A percentile compares a stretch with the other conserved stretches of the same genome.
phyloP scores from a whole-genome alignment of 1,284 basidiomycete species.

The Takashimella koratensis region DNA sequence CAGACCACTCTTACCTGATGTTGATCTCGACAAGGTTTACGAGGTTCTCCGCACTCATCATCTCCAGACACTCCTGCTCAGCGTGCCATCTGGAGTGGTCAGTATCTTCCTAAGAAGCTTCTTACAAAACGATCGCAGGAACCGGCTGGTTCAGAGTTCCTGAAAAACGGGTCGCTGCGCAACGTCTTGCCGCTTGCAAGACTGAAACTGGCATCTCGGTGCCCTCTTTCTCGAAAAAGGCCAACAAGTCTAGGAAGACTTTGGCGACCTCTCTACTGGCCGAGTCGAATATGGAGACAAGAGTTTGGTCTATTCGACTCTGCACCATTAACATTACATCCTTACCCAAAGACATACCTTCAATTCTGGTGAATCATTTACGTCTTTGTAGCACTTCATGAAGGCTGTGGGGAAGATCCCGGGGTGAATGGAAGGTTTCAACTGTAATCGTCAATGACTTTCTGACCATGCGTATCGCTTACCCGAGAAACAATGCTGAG shows the following conservation, averaged over 20 bases:
- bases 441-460: constrained; percentile 12
- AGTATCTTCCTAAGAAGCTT: background rate
- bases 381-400: constrained; percentile 25
- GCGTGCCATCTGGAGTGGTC: constrained; percentile 25
- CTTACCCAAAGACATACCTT: background rate
- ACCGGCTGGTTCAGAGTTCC: constrained; percentile 29
- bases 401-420: constrained; percentile 39
- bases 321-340: background rate
- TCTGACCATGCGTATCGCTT: constrained; percentile 4
- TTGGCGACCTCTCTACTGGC: constrained; percentile 20
- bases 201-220: constrained; percentile 14
- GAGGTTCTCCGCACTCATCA: constrained; percentile 24
- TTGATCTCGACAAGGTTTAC: constrained; percentile 30
- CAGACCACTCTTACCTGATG: constrained; percentile 30
- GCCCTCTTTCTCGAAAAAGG: constrained; percentile 31
- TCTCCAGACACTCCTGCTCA: constrained; percentile 24
- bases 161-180: constrained; percentile 23
- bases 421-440: constrained; percentile 26
- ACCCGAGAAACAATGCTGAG: constrained; percentile 31
- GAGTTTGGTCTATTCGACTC: constrained; percentile 22
- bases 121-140: constrained; percentile 29
- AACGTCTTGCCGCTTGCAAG: constrained; percentile 23
- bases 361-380: too few relatives aligned
- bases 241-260: constrained; percentile 29
- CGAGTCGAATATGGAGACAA: constrained; percentile 21